These are phyloP conservation scores for Teratosphaeriaceae sp. DNA, from an alignment of 2,329 filamentous ascomycete species.

Conservation along the genomic window DNA sequence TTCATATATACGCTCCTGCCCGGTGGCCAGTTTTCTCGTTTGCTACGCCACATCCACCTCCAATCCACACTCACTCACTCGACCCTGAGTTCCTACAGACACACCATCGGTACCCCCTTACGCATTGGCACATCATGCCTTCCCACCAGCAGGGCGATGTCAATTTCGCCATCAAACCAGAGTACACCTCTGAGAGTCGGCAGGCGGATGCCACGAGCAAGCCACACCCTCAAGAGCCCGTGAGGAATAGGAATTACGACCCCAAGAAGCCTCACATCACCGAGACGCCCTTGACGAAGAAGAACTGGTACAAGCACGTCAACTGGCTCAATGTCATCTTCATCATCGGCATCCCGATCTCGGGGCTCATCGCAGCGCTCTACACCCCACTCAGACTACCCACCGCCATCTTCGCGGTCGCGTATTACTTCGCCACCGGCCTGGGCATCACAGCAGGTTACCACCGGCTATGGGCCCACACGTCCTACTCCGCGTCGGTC, in stretches of 20 bases:
- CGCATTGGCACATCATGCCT: too few relatives aligned
- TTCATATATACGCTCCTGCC: too few relatives aligned
- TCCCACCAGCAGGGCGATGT: too few relatives aligned
- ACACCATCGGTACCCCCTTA: too few relatives aligned
- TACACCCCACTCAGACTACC: conserved; percentile 69
- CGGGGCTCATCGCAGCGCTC: conserved; percentile 65
- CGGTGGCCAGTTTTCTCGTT: too few relatives aligned
- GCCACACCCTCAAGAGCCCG: conserved; percentile 40
- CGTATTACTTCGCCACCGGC: conserved; percentile 74
- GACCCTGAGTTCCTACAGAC: too few relatives aligned
- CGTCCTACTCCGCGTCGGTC: conserved; percentile 69
- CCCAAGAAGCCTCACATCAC: conserved; percentile 79
- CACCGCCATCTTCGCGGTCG: conserved; percentile 65
- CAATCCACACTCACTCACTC: too few relatives aligned
- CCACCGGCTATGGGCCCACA: conserved; percentile 81
- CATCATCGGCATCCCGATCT: conserved; percentile 69
- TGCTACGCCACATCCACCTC: too few relatives aligned
- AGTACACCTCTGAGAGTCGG: too few relatives aligned
- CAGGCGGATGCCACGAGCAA: too few relatives aligned
- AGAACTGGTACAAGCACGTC: conserved; percentile 87
- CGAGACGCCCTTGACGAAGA: conserved; percentile 69
- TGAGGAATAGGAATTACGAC: conserved; percentile 47
- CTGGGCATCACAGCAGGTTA: conserved; percentile 50
- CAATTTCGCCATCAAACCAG: too few relatives aligned
- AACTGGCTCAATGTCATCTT: conserved; percentile 87